Base-by-base conservation (phyloP, 257 asterid genomes). In the Solanum tacnaense region DNA sequence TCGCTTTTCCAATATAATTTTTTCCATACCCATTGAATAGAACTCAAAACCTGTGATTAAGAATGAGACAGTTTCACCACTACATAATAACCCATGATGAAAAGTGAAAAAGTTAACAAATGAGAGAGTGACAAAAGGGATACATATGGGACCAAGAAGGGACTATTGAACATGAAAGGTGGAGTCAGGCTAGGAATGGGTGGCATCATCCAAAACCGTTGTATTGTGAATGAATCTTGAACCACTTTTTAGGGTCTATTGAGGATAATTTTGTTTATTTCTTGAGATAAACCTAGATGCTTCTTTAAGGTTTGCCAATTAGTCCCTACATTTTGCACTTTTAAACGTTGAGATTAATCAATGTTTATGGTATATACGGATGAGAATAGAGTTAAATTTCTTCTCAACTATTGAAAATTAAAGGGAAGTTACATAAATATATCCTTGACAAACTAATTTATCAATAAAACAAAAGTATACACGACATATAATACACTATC, bases 1-100 rank as follows among this genome's bases (percentile, higher is more conserved):
- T 8, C 7, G 0, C 13, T 2, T 0, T 62, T 0, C 16, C 3
- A 10, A n/a, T 0, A 62, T 0, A n/a, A 62, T 10, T n/a, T n/a
- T n/a, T 4, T 10, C 1, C 2, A 4, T n/a, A 62, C 0, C 12
- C 8, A 62, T 10, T 4, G 8, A 10, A 0, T 62, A 5, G 3
- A n/a, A 62, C 15, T n/a, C 7, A 12, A n/a, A 4, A n/a, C 0
- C 13, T 62, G 0, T 62, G 3, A 62, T 62, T 62, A 62, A 2
- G 1, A 0, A 62, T 62, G 7, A 0, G 0, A 0, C 71, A n/a
- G 0, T 62, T 2, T n/a, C 27, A 9, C 1, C 13, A 4, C 6
- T 4, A 0, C 70, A 62, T 2, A 0, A 62, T 0, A 62, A 62
- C 1, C 1, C 31, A 62, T 4, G 16, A 0, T 0, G 16, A n/a